Base-by-base conservation (phyloP, 176 grass and related monocot genomes). In the Zoysia pacifica region DNA sequence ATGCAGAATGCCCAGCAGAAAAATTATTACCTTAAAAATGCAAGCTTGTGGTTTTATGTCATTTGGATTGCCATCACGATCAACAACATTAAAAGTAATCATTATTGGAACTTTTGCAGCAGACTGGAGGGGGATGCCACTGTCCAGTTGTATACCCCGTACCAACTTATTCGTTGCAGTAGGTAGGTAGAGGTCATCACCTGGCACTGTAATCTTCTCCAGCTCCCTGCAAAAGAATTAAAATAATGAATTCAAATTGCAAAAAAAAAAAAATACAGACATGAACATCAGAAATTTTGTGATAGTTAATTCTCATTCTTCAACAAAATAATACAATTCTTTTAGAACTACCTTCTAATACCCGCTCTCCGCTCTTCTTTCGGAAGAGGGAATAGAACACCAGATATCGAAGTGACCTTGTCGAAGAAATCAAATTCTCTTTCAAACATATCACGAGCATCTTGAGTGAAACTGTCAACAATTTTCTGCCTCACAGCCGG, bases 21-120 rank as follows among this genome's bases (percentile, higher is more conserved):
- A 60, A 74, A 16, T n/a, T 42, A 28, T 44, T 90, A 95, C 96
- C 96, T 99, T 99, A 85, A 99, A 99, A 72, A 99, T 99, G 83
- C 92, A 95, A 91, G 90, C 96, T 82, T 95, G 90, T 45, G 96
- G 96, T 70, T 82, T 94, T 69, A 99, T 72, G 65, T 99, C 90
- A 86, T 90, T 89, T 79, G 90, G 92, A 75, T 93, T 80, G 62
- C 95, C 96, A 40, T 95, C 86, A 75, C 89, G 93, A 76, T 99
- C 96, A 75, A 93, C 79, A 42, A 99, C 96, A 19, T 95, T 94
- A 81, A 99, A 99, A 80, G 96, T 95, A 79, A 99, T 99, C 96
- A 99, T 99, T 79, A 99, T 99, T 43, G 96, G 96, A 89, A 99
- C 96, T 95, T 99, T 99, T 83, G 96, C 96, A 37, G 96, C 96